Evolutionary conservation across 805 yeast genomes (phyloP), one percentile per base, ranked within the genome.

Genomic region (Saccharomycopsis babjevae): DNA sequence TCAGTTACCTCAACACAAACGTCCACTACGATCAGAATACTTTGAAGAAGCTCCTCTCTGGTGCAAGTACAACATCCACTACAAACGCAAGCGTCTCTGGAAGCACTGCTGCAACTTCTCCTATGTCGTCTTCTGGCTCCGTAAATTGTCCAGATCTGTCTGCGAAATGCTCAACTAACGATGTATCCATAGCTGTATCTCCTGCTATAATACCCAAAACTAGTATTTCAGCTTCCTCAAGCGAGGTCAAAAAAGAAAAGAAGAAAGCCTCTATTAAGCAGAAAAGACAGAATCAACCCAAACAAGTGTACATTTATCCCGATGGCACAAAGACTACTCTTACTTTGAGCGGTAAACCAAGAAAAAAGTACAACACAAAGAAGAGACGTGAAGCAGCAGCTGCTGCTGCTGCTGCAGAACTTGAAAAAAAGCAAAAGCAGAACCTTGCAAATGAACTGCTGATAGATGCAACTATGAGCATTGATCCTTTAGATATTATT

Each of bases 1-100:
- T 42, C 36, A 56, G 32, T n/a, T 61, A 58, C n/a, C 57, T 61
- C n/a, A 58, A 61, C 36, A 43, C 59, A 3, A 42, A 57, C n/a
- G 28, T 18, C 22, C 54, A 56, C 15, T 56, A 54, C 50, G 63
- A 61, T 30, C 61, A 59, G 6, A 50, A 57, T 34, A 50, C 58
- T 5, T 20, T 61, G 16, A 61, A 50, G n/a, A 61, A 61, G 22
- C 54, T 61, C 5, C 55, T 57, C 3, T 30, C 59, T 46, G 52
- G 52, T 22, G 32, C 28, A 25, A 46, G 52, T 25, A 22, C 30
- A 6, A 22, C 32, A 10, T 34, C 38, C 38, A 34, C 38, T 15
- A 46, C 52, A 20, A 20, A 20, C 20, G 30, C 50, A 11, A 56
- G 52, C 34, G 18, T 38, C 5, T 55, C 59, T 18, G 61, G 50